These are phyloP conservation scores for Ulmus americana DNA, from an alignment of 331 rosid species.

Conservation along the genomic window DNA sequence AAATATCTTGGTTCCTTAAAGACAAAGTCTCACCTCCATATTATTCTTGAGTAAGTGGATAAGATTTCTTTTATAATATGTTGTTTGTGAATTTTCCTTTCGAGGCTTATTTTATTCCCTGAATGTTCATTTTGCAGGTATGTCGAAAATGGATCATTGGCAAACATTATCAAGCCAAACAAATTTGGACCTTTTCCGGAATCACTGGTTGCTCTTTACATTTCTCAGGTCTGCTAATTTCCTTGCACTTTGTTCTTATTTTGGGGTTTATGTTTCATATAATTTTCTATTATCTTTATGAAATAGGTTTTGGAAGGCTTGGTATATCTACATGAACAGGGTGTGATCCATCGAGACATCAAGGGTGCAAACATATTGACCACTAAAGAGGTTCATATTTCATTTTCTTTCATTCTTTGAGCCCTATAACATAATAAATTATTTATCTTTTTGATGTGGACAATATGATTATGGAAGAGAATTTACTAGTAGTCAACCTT, in stretches of 20 bases:
- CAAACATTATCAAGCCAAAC: conserved; percentile 97
- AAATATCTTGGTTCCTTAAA: conserved; percentile 96
- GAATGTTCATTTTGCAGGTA: conserved; percentile 43
- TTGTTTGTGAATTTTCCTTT: conserved; percentile 13
- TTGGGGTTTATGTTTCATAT: conserved; percentile 8
- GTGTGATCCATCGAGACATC: conserved; percentile 96
- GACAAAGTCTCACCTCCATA: conserved; percentile 94
- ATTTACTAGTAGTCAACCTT: no score
- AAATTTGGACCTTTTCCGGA: conserved; percentile 99
- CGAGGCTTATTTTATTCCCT: conserved; percentile 19
- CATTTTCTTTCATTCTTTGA: conserved; percentile 10
- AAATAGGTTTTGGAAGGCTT: conserved; percentile 94
- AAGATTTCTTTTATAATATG: conserved; percentile 13
- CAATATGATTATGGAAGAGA: no score
- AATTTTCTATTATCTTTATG: conserved; percentile 20
- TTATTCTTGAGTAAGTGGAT: conserved; percentile 80
- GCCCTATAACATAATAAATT: background rate
- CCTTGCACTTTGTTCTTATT: conserved; percentile 10
- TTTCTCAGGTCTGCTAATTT: conserved; percentile 68
- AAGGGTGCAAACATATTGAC: conserved; percentile 99
- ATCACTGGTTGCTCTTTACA: conserved; percentile 90
- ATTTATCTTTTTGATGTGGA: no score
- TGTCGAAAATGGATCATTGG: conserved; percentile 96
- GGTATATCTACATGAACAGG: conserved; percentile 98
- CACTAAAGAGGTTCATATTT: conserved; percentile 68